Conservation (phyloP, 2,329 filamentous ascomycete species). For the Penicillium capsulatum region DNA sequence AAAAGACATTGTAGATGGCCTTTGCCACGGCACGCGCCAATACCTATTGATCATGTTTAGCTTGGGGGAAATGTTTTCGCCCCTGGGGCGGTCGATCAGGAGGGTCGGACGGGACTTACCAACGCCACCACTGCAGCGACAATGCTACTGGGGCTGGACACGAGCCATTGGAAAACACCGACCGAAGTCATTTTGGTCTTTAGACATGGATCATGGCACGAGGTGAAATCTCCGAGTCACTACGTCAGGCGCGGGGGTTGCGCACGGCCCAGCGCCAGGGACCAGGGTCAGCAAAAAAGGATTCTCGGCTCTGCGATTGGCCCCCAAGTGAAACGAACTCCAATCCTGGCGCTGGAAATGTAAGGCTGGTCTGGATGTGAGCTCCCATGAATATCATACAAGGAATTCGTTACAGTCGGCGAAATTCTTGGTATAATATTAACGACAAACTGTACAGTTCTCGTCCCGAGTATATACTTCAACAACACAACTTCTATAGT, state of each 20-base stretch:
- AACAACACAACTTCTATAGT: conserved; percentile 33
- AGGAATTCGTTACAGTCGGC: too few species aligned
- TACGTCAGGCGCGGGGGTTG: conserved; percentile 1
- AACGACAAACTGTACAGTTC: too few species aligned
- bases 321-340: too few species aligned
- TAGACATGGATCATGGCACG: not conserved
- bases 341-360: too few species aligned
- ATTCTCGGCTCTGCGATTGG: too few species aligned
- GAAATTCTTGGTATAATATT: too few species aligned
- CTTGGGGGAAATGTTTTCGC: not conserved
- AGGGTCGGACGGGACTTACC: not conserved
- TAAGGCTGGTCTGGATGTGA: too few species aligned
- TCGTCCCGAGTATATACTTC: too few species aligned
- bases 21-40: conserved; percentile 2
- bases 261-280: too few species aligned
- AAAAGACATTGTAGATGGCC: conserved; percentile 4
- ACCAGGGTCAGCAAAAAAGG: too few species aligned
- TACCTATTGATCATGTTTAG: not conserved
- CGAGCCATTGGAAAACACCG: not conserved
- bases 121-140: not conserved
- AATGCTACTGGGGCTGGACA: not conserved
- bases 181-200: conserved; percentile 2
- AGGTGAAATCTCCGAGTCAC: not conserved
- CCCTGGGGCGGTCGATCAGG: not conserved
- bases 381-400: too few species aligned